Base-by-base conservation (phyloP, 306 rosid genomes). In the Leucaena leucocephala region DNA sequence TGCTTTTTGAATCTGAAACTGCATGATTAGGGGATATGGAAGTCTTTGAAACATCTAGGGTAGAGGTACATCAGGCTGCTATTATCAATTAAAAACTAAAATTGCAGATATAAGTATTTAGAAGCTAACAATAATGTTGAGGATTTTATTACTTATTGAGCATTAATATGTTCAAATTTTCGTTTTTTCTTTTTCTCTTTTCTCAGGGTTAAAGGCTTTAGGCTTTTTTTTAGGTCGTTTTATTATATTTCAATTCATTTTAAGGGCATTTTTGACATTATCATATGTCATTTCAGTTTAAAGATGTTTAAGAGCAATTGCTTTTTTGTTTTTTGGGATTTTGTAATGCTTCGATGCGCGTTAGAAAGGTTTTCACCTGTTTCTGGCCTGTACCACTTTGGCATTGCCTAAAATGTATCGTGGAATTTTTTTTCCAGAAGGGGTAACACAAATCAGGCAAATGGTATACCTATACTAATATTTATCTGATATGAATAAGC, bases 321-420 rank as follows among this genome's bases (percentile, higher is more conserved):
- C 59, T 55, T 54, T 19, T 17, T n/a, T 63, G 2, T 58, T 8
- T 33, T 63, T 63, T 33, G 27, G 27, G 27, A 27, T 27, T 27
- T 27, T 27, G 68, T n/a, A 13, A 35, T 63, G 43, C 68, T 63
- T 35, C 1, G 22, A 63, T 35, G 68, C 21, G 15, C 22, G 68
- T 35, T 34, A 35, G 68, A 63, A 63, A 63, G 68, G 44, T 35
- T 63, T 63, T 63, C 44, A 63, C 21, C 68, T 63, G 22, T 63
- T 63, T 63, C 42, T 63, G 68, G 15, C 43, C 44, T 63, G 68
- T 63, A 63, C 21, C 12, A 15, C 19, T 13, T 35, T 35, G 43
- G 68, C 68, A 63, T 61, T 34, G 68, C 8, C 68, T 14, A 36
- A 34, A 63, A 34, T 62, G 42, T 12, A 5, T 4, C 11, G 5